Conservation (phyloP, 805 yeast species). For the Brettanomyces nanus region DNA sequence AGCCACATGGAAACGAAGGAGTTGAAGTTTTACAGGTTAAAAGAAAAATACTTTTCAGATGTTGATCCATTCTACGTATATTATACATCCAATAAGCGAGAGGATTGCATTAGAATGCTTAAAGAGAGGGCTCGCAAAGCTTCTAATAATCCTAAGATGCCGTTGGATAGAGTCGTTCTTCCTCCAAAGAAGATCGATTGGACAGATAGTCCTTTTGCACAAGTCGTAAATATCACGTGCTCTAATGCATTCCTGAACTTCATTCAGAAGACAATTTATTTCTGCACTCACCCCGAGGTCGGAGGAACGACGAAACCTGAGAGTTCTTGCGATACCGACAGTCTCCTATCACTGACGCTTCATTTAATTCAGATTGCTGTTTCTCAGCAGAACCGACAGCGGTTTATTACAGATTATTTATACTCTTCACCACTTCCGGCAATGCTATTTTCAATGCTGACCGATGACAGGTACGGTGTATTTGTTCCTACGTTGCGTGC, state of each 20-base stretch:
- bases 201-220: conserved; percentile 31
- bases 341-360: conserved; percentile 47
- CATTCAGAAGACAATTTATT: conserved; percentile 40
- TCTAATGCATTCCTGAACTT: conserved; percentile 47
- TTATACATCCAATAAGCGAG: conserved; percentile 68
- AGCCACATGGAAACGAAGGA: conserved; percentile 31
- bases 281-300: conserved; percentile 21
- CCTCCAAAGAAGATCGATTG: conserved; percentile 42
- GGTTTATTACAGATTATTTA: conserved; percentile 11
- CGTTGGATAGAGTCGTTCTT: conserved; percentile 42
- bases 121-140: conserved; percentile 39
- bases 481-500: conserved; percentile 51
- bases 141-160: conserved; percentile 21
- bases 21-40: conserved; percentile 60
- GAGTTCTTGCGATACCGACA: not conserved
- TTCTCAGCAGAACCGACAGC: conserved; percentile 28
- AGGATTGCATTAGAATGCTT: conserved; percentile 66
- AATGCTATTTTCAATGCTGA: conserved; percentile 33
- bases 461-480: conserved; percentile 30
- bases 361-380: conserved; percentile 63
- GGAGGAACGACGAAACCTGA: not conserved
- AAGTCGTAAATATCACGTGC: conserved; percentile 43
- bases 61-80: conserved; percentile 83
- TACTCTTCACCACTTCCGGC: conserved; percentile 10
- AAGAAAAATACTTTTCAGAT: conserved; percentile 39